Base-by-base conservation (phyloP, 1,139 yeast species). In the Groenewaldozyma auringiensis region DNA sequence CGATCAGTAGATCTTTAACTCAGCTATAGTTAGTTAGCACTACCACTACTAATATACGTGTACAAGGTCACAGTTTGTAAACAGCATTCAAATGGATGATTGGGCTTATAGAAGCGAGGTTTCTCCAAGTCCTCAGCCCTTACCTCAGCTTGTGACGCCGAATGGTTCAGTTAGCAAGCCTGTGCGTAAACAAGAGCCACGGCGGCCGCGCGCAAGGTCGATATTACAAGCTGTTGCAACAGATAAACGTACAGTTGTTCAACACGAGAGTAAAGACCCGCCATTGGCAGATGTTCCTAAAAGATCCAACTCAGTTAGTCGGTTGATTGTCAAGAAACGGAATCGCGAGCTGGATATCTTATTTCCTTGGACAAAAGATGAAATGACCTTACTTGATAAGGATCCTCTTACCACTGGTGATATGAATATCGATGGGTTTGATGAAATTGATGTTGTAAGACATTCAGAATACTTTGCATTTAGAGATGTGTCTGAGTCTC, bases 401-500 rank as follows among this genome's bases (percentile, higher is more conserved):
- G 29, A 41, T 20, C 14, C 20, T 8, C 17, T 20, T 13, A 16
- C 21, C 6, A 36, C 22, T 16, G 6, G 21, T 16, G 21, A 16
- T 36, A 18, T 13, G 4, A 17, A 18, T 14, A 42, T 39, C 13
- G 49, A 37, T 13, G 50, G 48, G 16, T 25, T 50, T 11, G 58
- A 53, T 27, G 60, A 55, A n/a, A 47, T 62, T 13, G 60, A 56
- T 37, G 42, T 46, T 14, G 64, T 63, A 3, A 55, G 55, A 25
- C 50, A 60, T 40, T 40, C 47, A 35, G 49, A 50, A 6, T 56
- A 49, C 41, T 45, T 53, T 13, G 31, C 50, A n/a, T 62, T 62
- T 32, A 50, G 54, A 18, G 61, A 61, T 20, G 47, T 55, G 20
- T 59, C 63, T 3, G 64, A 66, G 41, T 56, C 73, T n/a, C 59